A percentile compares a stretch with the other conserved stretches of the same genome.
Conservation (phyloP, 2,329 filamentous ascomycete species). For the Colletotrichum ledebouriae region DNA sequence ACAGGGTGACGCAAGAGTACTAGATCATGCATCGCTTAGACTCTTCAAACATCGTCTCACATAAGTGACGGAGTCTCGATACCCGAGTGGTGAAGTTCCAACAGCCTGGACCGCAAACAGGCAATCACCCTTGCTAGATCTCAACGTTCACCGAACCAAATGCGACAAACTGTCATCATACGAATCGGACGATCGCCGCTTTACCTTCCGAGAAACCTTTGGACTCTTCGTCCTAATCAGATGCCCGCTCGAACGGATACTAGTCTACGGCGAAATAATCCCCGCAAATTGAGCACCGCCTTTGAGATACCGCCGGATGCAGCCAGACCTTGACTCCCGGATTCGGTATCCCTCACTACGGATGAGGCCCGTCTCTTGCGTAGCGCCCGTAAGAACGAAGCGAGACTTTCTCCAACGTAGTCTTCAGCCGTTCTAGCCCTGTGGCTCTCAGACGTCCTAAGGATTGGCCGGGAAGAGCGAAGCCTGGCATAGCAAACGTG, state of each 20-base stretch:
- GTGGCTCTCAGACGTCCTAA: not conserved
- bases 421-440: constrained; percentile 7
- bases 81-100: not conserved
- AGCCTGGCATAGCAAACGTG: not conserved
- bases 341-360: not conserved
- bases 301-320: constrained; percentile 16
- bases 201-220: not conserved
- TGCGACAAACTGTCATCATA: not conserved
- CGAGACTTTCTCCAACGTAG: not conserved
- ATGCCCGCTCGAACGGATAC: not conserved
- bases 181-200: not conserved
- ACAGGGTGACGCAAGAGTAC: not conserved
- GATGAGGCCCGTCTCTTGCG: constrained; percentile 20
- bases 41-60: not conserved
- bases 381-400: constrained; percentile 11
- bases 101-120: constrained; percentile 19
- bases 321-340: not conserved
- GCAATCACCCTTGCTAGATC: not conserved
- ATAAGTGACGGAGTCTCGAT: not conserved
- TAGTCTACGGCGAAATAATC: not conserved
- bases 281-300: not conserved
- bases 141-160: constrained; percentile 12
- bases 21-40: constrained; percentile 9
- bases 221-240: constrained; percentile 1
- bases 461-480: not conserved